These are phyloP conservation scores for Trypanosoma conorhini DNA, from an alignment of 208 protist species.

Conservation along the genomic window DNA sequence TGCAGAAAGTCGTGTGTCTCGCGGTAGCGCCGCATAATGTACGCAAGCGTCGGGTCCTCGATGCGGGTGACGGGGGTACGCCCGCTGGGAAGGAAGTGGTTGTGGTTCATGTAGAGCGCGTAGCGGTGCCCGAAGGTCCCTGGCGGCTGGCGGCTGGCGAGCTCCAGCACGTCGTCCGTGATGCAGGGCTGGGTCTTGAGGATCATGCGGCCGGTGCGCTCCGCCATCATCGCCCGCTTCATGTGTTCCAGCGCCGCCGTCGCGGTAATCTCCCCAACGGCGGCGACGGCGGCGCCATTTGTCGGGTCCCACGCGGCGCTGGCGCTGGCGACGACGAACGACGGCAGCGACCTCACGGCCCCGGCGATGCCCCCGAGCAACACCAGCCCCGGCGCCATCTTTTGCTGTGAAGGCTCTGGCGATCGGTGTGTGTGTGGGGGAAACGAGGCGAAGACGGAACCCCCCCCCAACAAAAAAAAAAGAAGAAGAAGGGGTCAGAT, in stretches of 20 bases:
- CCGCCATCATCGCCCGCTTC: constrained; percentile 78
- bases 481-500: neutral
- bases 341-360: constrained; percentile 31
- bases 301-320: constrained; percentile 69
- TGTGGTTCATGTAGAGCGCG: constrained; percentile 77
- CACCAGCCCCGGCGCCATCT: constrained; percentile 16
- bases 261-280: constrained; percentile 76
- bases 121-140: constrained; percentile 78
- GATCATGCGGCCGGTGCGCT: constrained; percentile 61
- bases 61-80: constrained; percentile 66
- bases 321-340: constrained; percentile 55
- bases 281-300: constrained; percentile 57
- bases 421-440: neutral
- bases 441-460: neutral
- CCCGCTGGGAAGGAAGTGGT: constrained; percentile 73
- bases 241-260: constrained; percentile 64
- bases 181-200: constrained; percentile 57
- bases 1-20: constrained; percentile 88
- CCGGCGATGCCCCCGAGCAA: constrained; percentile 33
- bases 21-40: constrained; percentile 89
- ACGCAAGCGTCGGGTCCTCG: constrained; percentile 65
- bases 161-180: constrained; percentile 56
- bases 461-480: constrained; percentile 2
- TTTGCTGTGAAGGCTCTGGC: constrained; percentile 13
- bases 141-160: constrained; percentile 41